A percentile compares a stretch with the other conserved stretches of the same genome.
Evolutionary conservation across 192 early-diverging fungal genomes (phyloP).

Genomic region (Backusella luteola): DNA sequence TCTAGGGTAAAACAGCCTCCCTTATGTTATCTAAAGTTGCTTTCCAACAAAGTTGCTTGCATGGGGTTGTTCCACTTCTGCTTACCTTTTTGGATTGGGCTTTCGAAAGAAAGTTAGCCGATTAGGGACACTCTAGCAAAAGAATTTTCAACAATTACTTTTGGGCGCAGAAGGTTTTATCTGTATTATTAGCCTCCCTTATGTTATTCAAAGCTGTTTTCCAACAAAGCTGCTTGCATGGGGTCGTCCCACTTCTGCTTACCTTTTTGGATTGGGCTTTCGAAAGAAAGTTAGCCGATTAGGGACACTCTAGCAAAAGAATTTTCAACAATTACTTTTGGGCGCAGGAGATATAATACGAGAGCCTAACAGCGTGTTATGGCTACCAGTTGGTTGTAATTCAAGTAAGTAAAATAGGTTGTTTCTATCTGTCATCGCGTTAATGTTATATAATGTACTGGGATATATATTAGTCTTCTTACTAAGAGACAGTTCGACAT

Average conservation of each 20-base stretch:
- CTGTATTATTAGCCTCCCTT: background rate
- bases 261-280: no score
- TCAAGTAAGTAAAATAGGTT: no score
- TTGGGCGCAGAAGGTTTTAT: background rate
- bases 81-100: no score
- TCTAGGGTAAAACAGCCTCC: background rate
- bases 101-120: background rate
- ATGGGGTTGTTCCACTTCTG: no score
- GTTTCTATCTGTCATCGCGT: no score
- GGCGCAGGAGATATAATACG: background rate
- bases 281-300: background rate
- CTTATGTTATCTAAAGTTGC: background rate
- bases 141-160: background rate
- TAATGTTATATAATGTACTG: no score
- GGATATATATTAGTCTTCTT: no score
- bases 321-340: background rate
- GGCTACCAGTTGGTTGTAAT: no score
- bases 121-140: background rate
- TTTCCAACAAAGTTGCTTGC: background rate
- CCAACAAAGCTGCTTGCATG: background rate
- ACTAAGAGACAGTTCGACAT: no score
- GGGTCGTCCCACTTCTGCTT: no score
- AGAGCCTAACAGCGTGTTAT: background rate
- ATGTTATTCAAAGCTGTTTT: background rate
- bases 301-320: background rate